Evolutionary conservation across 2,329 filamentous ascomycete species (phyloP).

Genomic region (Nannizziopsis barbatae): DNA sequence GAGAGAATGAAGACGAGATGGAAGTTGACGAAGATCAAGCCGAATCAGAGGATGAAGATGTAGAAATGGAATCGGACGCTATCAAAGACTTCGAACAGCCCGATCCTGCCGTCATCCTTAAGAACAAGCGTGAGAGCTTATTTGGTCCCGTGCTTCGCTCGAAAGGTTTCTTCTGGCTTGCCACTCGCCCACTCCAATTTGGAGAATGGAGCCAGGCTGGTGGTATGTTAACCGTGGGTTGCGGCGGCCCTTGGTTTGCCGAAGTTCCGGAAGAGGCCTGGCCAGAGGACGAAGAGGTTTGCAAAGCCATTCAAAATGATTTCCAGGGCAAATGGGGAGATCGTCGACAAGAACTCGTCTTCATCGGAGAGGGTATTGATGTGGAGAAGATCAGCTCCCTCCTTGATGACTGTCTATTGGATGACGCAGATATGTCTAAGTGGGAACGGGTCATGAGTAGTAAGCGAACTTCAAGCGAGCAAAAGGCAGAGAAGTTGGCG

Average conservation of each 20-base stretch:
- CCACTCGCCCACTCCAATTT: conserved; percentile 33
- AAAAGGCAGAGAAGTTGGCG: conserved; percentile 39
- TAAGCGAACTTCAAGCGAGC: conserved; percentile 25
- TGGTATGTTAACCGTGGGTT: conserved; percentile 34
- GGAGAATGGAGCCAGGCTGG: conserved; percentile 39
- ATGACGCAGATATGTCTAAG: conserved; percentile 47
- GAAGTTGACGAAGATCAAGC: conserved; percentile 20
- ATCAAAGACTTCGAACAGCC: conserved; percentile 25
- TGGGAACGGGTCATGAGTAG: conserved; percentile 46
- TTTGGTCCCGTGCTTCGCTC: conserved; percentile 33
- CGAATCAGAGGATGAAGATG: conserved; percentile 12
- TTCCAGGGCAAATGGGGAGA: conserved; percentile 52
- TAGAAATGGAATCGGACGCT: conserved; percentile 15
- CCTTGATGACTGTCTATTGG: conserved; percentile 48
- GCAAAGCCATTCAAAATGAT: conserved; percentile 40
- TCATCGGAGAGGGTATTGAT: conserved; percentile 58
- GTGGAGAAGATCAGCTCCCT: conserved; percentile 36
- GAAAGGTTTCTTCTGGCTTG: conserved; percentile 38
- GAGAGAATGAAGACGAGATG: conserved; percentile 19
- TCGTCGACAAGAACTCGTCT: conserved; percentile 59
- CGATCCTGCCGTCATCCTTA: conserved; percentile 26
- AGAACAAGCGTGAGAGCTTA: conserved; percentile 30
- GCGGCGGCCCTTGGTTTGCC: conserved; percentile 45
- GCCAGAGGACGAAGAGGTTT: conserved; percentile 40
- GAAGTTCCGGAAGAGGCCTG: conserved; percentile 45